Percentiles rank a stretch among this genome's conserved stretches.
Conservation (phyloP, 2,329 filamentous ascomycete genomes). For the Drechslera avenae region DNA sequence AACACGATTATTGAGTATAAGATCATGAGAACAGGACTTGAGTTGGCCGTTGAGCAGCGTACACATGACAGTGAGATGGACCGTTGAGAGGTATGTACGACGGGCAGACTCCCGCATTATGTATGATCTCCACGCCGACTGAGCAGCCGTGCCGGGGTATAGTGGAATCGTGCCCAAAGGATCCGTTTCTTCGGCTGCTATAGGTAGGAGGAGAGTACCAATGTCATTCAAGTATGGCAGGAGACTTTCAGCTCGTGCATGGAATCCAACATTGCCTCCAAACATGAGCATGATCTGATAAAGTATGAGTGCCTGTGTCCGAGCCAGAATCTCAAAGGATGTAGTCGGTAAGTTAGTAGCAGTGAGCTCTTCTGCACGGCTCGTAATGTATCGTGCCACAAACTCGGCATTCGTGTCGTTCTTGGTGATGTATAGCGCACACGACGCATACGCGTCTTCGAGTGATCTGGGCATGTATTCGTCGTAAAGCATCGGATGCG, state of each 20-base stretch:
- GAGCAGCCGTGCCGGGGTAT: slow-evolving; percentile 44
- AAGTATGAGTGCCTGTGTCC: slow-evolving; percentile 36
- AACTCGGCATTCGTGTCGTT: slow-evolving; percentile 56
- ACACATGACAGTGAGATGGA: slow-evolving; percentile 51
- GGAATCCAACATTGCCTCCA: slow-evolving; percentile 28
- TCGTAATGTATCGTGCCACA: slow-evolving; percentile 57
- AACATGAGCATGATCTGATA: slow-evolving; percentile 40
- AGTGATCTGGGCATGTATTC: slow-evolving; percentile 58
- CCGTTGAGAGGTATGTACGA: slow-evolving; percentile 57
- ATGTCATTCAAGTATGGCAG: slow-evolving; percentile 25
- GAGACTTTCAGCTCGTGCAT: slow-evolving; percentile 22
- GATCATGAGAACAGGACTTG: slow-evolving; percentile 16
- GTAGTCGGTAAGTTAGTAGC: slow-evolving; percentile 11
- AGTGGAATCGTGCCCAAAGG: slow-evolving; percentile 41
- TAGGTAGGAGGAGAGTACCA: slow-evolving; percentile 7
- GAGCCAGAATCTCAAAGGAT: slow-evolving; percentile 31
- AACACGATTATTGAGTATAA: slow-evolving; percentile 18
- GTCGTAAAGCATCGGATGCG: slow-evolving; percentile 58
- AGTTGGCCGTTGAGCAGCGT: slow-evolving; percentile 24
- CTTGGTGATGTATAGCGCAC: slow-evolving; percentile 59
- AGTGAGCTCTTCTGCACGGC: slow-evolving; percentile 51
- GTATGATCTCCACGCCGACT: slow-evolving; percentile 58
- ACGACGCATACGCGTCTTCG: slow-evolving; percentile 61
- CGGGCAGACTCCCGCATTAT: slow-evolving; percentile 60
- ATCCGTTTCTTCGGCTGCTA: slow-evolving; percentile 22